Evolutionary conservation across 2,329 filamentous ascomycete genomes (phyloP).

Genomic region (Fusarium buharicum): DNA sequence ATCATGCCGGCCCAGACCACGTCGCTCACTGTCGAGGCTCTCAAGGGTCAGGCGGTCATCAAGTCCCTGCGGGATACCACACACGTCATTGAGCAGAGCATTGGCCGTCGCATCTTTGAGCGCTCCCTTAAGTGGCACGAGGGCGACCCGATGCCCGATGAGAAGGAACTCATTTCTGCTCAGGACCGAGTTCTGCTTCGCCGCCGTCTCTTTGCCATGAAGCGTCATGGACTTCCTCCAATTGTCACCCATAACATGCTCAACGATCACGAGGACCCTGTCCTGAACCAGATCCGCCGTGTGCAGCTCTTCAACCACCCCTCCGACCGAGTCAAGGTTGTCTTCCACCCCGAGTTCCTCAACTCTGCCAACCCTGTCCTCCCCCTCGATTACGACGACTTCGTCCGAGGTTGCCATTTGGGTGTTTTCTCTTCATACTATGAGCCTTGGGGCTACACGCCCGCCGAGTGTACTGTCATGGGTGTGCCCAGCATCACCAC

Average conservation of each 20-base stretch:
- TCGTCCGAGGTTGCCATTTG: constrained; percentile 94
- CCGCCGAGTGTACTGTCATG: constrained; percentile 98
- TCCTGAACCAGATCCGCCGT: constrained; percentile 93
- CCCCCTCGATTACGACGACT: constrained; percentile 97
- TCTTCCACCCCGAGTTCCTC: constrained; percentile 98
- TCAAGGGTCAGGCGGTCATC: constrained; percentile 97
- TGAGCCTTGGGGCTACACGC: constrained; percentile 99
- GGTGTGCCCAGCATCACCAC: constrained; percentile 98
- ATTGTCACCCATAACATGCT: constrained; percentile 99
- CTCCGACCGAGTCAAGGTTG: constrained; percentile 92
- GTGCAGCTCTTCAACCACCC: constrained; percentile 98
- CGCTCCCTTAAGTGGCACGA: constrained; percentile 95
- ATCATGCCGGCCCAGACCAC: constrained; percentile 98
- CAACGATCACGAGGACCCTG: constrained; percentile 91
- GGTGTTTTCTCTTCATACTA: constrained; percentile 98
- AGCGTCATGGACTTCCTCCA: constrained; percentile 86
- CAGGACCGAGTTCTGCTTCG: constrained; percentile 94
- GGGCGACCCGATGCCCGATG: constrained; percentile 90
- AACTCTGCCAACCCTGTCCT: constrained; percentile 96
- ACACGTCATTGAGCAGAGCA: constrained; percentile 89
- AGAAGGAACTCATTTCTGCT: constrained; percentile 92
- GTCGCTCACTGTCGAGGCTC: constrained; percentile 91
- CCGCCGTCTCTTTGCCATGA: constrained; percentile 94
- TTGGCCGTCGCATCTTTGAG: constrained; percentile 94
- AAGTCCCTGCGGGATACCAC: constrained; percentile 95